Percentiles rank a stretch among this genome's conserved stretches.
These are phyloP conservation scores for Talaromyces funiculosus DNA, from an alignment of 2,329 filamentous ascomycete species.

Conservation along the genomic window DNA sequence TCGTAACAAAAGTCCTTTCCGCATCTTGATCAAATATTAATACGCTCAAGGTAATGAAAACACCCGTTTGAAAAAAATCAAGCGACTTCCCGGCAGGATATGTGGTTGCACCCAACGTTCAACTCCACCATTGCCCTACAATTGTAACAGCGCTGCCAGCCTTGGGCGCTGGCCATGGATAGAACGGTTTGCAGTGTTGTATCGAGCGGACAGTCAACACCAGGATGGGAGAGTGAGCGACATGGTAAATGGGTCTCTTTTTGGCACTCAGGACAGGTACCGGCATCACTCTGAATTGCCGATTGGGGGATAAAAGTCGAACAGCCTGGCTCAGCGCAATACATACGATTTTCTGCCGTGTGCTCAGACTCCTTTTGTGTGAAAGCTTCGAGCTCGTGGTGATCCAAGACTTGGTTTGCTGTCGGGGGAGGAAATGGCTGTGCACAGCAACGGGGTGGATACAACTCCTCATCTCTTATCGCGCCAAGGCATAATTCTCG, in stretches of 20 bases:
- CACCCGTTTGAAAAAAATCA: not conserved
- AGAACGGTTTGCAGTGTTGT: slow-evolving; percentile 6
- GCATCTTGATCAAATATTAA: not conserved
- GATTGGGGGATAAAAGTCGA: slow-evolving; percentile 19
- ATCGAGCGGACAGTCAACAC: slow-evolving; percentile 18
- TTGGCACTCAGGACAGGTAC: slow-evolving; percentile 14
- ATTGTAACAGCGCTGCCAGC: slow-evolving; percentile 1
- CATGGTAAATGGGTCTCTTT: slow-evolving; percentile 16
- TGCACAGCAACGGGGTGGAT: slow-evolving; percentile 18
- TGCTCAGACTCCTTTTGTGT: slow-evolving; percentile 16
- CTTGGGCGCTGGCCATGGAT: not conserved
- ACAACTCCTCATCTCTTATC: slow-evolving; percentile 18
- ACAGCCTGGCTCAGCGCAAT: slow-evolving; percentile 19
- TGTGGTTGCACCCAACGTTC: slow-evolving; percentile 2
- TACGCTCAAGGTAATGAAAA: not conserved
- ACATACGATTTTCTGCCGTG: slow-evolving; percentile 15
- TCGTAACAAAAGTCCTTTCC: not conserved
- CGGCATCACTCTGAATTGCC: not conserved
- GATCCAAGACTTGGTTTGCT: slow-evolving; percentile 7
- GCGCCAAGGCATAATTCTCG: slow-evolving; percentile 15
- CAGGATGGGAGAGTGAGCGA: slow-evolving; percentile 16
- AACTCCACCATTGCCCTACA: not conserved
- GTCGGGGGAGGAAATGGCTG: slow-evolving; percentile 8
- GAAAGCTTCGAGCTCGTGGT: slow-evolving; percentile 15
- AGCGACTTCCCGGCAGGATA: slow-evolving; percentile 5